These are phyloP conservation scores for Echites panduratus DNA, from an alignment of 257 asterid species.

Conservation along the genomic window DNA sequence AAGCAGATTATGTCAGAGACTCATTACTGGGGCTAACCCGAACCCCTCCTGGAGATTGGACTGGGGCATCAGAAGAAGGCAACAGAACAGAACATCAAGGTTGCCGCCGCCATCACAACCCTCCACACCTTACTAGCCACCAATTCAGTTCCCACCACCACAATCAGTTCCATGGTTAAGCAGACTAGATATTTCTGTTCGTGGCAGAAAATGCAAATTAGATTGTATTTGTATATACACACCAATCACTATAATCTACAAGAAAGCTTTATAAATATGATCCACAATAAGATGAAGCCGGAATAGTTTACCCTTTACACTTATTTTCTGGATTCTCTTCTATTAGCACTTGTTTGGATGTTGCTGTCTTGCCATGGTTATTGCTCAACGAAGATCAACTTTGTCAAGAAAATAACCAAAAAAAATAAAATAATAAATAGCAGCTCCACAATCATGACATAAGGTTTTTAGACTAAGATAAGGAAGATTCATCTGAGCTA, in stretches of 20 bases:
- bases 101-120: constrained; percentile 22
- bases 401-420: neutral
- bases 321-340: neutral
- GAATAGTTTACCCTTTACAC: neutral
- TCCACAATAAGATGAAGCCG: constrained; percentile 3
- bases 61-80: constrained; percentile 25
- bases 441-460: neutral
- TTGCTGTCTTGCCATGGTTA: neutral
- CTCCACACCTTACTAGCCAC: constrained; percentile 15
- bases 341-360: neutral
- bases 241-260: neutral
- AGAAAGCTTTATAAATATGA: neutral
- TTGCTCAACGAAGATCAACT: neutral
- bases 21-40: constrained; percentile 72
- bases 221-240: neutral
- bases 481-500: neutral
- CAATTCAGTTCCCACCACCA: constrained; percentile 16
- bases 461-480: neutral
- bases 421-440: neutral
- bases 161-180: constrained; percentile 12
- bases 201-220: neutral
- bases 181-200: neutral
- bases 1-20: constrained; percentile 75
- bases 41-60: constrained; percentile 48
- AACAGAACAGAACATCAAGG: constrained; percentile 23